Base-by-base conservation (phyloP, 1,139 yeast genomes). In the Saccharomycopsis hybrid region DNA sequence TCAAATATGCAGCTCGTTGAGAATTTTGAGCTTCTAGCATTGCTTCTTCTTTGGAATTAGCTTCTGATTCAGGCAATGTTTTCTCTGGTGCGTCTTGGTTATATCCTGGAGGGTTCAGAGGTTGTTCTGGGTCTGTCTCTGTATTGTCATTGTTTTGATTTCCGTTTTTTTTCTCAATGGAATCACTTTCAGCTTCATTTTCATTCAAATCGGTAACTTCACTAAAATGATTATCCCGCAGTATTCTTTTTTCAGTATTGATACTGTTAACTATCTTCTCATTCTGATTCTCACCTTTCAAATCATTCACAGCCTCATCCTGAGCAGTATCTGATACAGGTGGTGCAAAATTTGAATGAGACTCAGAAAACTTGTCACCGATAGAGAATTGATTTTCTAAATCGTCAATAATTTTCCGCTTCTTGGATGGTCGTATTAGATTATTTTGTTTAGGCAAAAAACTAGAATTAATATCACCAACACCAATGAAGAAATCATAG, bases 391-490 rank as follows among this genome's bases (percentile, higher is more conserved):
- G 55, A 54, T 67, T 65, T 49, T 65, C 63, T 46, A 62, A 52
- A 52, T 62, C 57, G 38, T 78, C 82, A 46, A 80, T 72, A 1
- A 82, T 69, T 53, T 75, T 78, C 33, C 65, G 53, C 52, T 84
- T 67, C 58, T 79, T 79, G 0, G 81, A 76, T 5, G 90, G 84
- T 1, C 89, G 90, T n/a, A 82, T 65, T 55, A 84, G 65, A 1
- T 89, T 85, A 54, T 74, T 78, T 58, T 85, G 88, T 59, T 85
- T 82, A 0, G 98, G 97, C 53, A 92, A 70, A 62, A 88, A 89
- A 58, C 90, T 84, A 27, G 96, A 87, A 63, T 94, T 94, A 60
- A 94, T 94, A 70, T 94, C 99, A 35, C 99, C 99, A 54, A 92
- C 88, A 8, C 97, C 97, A 41, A 89, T 95, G 60, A 94, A 94